phyloP scores from a whole-genome alignment of 129 eudicot genomes.

The Ambrosia trifida region DNA sequence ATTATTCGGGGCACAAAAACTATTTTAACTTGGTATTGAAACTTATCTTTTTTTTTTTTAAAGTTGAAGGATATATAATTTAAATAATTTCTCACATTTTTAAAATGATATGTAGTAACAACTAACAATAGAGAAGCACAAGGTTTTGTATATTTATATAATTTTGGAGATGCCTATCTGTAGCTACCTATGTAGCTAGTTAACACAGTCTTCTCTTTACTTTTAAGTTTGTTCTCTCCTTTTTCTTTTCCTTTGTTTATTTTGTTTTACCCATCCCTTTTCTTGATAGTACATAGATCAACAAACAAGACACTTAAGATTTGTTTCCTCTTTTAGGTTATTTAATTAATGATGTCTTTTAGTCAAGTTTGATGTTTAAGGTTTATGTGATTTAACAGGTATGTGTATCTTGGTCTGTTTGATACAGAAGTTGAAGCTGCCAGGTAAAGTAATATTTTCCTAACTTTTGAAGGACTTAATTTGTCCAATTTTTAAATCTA shows the following conservation, averaged over 20 bases:
- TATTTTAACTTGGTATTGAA: background rate
- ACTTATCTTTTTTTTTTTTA: background rate
- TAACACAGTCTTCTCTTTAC: slow-evolving; percentile 41
- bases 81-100: background rate
- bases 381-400: slow-evolving; percentile 52
- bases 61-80: slow-evolving; percentile 3
- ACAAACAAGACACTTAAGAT: slow-evolving; percentile 38
- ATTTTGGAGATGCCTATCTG: slow-evolving; percentile 20
- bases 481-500: background rate
- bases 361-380: slow-evolving; percentile 34
- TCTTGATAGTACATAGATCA: slow-evolving; percentile 31
- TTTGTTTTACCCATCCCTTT: slow-evolving; percentile 33
- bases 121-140: background rate
- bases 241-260: slow-evolving; percentile 24
- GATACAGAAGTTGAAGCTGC: slow-evolving; percentile 99
- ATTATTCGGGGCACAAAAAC: background rate
- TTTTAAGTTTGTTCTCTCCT: slow-evolving; percentile 32
- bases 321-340: slow-evolving; percentile 31
- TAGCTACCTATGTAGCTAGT: slow-evolving; percentile 35
- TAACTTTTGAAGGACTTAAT: slow-evolving; percentile 18
- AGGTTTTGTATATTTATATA: slow-evolving; percentile 1
- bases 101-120: background rate
- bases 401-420: slow-evolving; percentile 97
- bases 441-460: slow-evolving; percentile 44
- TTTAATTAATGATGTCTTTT: slow-evolving; percentile 17